phyloP scores from a whole-genome alignment of 768 basidiomycete genomes.

The Panaeolus cyanescens region DNA sequence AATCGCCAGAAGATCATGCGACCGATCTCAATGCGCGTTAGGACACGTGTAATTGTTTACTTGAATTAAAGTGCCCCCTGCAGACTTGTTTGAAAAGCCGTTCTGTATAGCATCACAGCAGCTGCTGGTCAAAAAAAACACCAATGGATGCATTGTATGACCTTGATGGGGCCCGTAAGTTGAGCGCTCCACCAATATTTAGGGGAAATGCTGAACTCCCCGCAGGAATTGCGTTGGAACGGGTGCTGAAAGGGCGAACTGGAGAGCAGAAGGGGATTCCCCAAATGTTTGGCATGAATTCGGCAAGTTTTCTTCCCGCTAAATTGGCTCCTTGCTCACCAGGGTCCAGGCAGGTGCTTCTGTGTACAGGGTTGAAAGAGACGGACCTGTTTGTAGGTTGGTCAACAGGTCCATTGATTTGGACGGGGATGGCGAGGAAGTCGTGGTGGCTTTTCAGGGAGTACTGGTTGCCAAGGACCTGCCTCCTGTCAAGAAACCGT shows the following conservation, averaged over 20 bases:
- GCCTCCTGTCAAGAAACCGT: not conserved
- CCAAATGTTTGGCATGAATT: not conserved
- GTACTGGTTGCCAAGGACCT: not conserved
- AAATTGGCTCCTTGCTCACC: not conserved
- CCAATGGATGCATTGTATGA: not conserved
- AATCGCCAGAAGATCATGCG: too few species aligned
- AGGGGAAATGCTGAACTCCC: not conserved
- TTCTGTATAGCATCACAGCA: too few species aligned
- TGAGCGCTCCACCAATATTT: not conserved
- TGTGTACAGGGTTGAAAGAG: not conserved
- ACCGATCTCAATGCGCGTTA: too few species aligned
- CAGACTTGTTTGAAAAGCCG: too few species aligned
- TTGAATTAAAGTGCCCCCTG: too few species aligned
- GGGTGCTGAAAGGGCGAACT: not conserved
- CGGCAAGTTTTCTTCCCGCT: not conserved
- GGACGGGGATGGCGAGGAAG: not conserved
- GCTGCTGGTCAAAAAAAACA: too few species aligned
- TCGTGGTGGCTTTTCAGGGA: not conserved
- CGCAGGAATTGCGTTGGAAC: not conserved
- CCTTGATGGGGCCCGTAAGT: not conserved
- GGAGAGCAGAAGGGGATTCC: not conserved
- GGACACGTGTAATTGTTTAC: too few species aligned
- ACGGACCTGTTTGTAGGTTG: not conserved
- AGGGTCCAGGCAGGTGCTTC: not conserved
- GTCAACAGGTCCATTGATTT: not conserved